Evolutionary conservation across 257 asterid species (phyloP), one percentile per base, ranked within the genome.

Genomic region (Solanum paucissectum): DNA sequence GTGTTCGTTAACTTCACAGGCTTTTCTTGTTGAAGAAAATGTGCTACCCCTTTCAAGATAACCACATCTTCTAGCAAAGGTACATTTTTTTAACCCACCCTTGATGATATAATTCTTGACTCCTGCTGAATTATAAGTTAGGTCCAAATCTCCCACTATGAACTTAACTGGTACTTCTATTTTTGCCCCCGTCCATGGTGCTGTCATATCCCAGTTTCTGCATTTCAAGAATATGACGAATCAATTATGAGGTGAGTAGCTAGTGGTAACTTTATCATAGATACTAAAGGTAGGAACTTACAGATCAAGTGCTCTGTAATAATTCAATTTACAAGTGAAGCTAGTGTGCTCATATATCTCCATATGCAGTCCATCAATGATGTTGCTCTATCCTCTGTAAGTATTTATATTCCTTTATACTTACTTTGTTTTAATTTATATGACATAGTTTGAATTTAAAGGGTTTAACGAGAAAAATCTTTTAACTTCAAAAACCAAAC

Each of bases 291-390:
- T 12, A 49, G 58, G 49, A n/a, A 25, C 94, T 92, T 85, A 94
- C 98, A 89, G 18, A 64, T 85, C 83, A 34, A 92, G 25, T 5
- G 97, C 94, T 9, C 98, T 96, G 82, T 96, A 96, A 90, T 93
- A 95, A 89, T 96, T 96, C 42, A 96, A 64, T 76, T 91, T 96
- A 84, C 99, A 98, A 2, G 95, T 94, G 93, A 95, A 96, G 69
- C 98, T 96, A 27, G 93, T 95, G 83, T 88, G 87, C 85, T 94
- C 92, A 86, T 93, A 95, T 83, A 38, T 38, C 42, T 38, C 4
- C 44, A 38, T 38, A 3, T 38, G 44, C 44, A 38, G 44, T 0
- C 44, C 44, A 38, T 38, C 44, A 2, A 2, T 38, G 44, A 38
- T 38, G 44, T 38, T 38, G 11, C 44, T 38, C 44, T 9, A 9